A percentile compares a stretch with the other conserved stretches of the same genome.
Conservation (phyloP, 83 land plant genomes). For the Diphasiastrum complanatum region DNA sequence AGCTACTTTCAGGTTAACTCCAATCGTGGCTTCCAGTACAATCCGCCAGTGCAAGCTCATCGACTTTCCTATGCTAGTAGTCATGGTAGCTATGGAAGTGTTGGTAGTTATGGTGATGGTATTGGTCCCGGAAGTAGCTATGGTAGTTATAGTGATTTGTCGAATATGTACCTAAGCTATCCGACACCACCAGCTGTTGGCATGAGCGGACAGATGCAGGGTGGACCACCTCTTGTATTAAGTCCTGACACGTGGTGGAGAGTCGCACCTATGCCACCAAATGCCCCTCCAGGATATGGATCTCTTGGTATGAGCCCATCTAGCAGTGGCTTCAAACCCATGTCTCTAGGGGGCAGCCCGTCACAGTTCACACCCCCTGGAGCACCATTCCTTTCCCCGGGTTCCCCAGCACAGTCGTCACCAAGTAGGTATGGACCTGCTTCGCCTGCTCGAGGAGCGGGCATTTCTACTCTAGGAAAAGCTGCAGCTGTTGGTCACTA, state of each 20-base stretch:
- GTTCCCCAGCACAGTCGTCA: too few relatives aligned
- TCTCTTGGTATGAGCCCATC: slow-evolving; percentile 69
- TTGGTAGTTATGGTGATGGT: slow-evolving; percentile 72
- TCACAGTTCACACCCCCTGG: too few relatives aligned
- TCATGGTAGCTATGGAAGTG: slow-evolving; percentile 81
- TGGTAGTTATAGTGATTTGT: slow-evolving; percentile 68
- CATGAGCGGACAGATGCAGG: too few relatives aligned
- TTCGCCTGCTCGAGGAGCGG: slow-evolving; percentile 60
- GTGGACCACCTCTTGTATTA: slow-evolving; percentile 40
- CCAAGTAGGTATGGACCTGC: slow-evolving; percentile 67
- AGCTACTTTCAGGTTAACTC: slow-evolving; percentile 36
- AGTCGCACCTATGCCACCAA: too few relatives aligned
- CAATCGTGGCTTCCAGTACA: slow-evolving; percentile 26
- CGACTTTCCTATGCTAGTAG: slow-evolving; percentile 61
- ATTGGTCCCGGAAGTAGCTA: slow-evolving; percentile 56
- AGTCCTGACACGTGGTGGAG: too few relatives aligned
- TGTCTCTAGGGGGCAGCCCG: slow-evolving; percentile 78
- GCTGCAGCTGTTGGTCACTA: slow-evolving; percentile 44
- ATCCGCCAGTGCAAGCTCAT: slow-evolving; percentile 51
- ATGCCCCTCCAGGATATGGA: slow-evolving; percentile 24
- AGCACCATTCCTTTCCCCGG: slow-evolving; percentile 32
- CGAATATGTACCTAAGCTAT: slow-evolving; percentile 33
- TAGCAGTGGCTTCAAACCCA: slow-evolving; percentile 43
- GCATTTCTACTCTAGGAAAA: slow-evolving; percentile 48
- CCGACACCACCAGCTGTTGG: too few relatives aligned